Conservation (phyloP, 495 filamentous ascomycete species). For the Penicillium argentinense region DNA sequence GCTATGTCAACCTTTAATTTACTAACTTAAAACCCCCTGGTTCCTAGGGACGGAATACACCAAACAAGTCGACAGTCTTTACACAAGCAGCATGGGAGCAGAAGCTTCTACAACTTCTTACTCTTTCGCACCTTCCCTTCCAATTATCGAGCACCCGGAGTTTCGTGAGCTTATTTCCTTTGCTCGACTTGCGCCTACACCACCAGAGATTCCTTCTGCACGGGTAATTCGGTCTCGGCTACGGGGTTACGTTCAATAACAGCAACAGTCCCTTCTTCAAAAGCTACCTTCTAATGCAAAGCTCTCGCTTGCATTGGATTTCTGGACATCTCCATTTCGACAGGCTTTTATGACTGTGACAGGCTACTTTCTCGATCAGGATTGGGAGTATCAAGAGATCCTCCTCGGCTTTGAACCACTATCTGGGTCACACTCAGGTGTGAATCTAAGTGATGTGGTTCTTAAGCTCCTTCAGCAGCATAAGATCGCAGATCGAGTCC, state of each 20-base stretch:
- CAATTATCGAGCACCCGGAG: background rate
- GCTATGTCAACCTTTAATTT: no score
- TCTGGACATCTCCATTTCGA: no score
- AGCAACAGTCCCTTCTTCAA: conserved; percentile 2
- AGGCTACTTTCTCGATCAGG: conserved; percentile 17
- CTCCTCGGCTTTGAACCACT: conserved; percentile 23
- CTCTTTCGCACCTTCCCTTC: background rate
- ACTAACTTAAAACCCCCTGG: no score
- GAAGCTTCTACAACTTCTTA: background rate
- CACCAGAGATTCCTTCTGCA: background rate
- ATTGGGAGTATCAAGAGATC: conserved; percentile 21
- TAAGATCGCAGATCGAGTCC: conserved; percentile 7
- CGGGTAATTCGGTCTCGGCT: background rate
- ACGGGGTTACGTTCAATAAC: background rate
- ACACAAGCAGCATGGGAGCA: no score
- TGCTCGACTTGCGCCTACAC: background rate
- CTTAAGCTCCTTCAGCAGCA: conserved; percentile 11
- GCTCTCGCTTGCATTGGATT: conserved; percentile 16
- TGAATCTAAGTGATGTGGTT: conserved; percentile 7
- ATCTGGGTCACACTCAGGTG: conserved; percentile 7
- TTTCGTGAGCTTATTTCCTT: background rate
- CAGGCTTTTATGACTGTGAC: conserved; percentile 22
- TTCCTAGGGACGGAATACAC: no score
- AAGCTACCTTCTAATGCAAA: conserved; percentile 6
- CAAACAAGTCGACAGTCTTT: no score